Base-by-base conservation (phyloP, 2,329 filamentous ascomycete genomes). In the Epichloe elymi region DNA sequence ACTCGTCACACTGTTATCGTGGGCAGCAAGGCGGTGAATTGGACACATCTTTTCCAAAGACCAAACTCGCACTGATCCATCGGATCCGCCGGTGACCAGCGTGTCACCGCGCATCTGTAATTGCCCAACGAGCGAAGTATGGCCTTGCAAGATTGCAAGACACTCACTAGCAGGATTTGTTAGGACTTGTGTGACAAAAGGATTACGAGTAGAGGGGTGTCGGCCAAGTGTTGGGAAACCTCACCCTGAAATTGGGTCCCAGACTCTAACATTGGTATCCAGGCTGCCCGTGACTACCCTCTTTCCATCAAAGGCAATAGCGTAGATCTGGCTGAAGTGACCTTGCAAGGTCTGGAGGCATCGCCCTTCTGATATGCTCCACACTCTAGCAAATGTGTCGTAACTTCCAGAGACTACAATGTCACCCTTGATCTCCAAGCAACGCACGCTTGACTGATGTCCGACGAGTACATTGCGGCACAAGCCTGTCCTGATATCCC, bases 281-380 rank as follows among this genome's bases (percentile, higher is more conserved):
- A 98, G 73, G 66, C 90, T 96, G 48, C 93, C 93, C 10, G 93
- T 98, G 37, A 94, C 91, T 52, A 98, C 90, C 56, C 90, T 80
- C 58, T 84, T 83, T 39, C 93, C 93, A 64, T 98, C 93, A 67
- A 97, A 98, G 1, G 93, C 93, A 64, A 98, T 95, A 19, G 93
- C 93, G 65, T 98, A 98, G 53, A 98, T 98, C 65, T 98, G 93
- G 64, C 91, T 97, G 69, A 96, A 98, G 68, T 98, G 93, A 0
- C 93, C 93, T 43, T 85, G 83, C 39, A 98, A 75, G 0, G 89
- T 96, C 58, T 91, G 84, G 50, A 97, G 72, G 66, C 93, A 98
- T 55, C 88, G 83, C 33, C 93, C 93, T 68, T 96, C 88, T 2
- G 88, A 95, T 49, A 98, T 97, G 66, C 88, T 96, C 93, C 93